Conservation (phyloP, 257 asterid species). For the Plectranthus barbatus region DNA sequence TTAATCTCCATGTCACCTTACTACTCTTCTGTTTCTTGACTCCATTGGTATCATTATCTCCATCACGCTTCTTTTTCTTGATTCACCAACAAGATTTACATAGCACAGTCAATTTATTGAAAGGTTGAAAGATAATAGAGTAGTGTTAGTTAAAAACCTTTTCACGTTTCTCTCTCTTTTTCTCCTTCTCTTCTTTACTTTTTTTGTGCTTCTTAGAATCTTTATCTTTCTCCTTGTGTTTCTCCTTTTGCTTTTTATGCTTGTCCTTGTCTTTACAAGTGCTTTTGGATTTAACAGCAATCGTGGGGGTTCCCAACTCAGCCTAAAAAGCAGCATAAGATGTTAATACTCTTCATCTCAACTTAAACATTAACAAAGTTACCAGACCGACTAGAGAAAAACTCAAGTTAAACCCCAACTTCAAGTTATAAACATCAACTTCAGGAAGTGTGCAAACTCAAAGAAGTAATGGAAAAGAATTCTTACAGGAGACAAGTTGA, state of each 20-base stretch:
- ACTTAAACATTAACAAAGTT: background rate
- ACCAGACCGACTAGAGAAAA: background rate
- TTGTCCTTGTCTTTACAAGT: conserved; percentile 22
- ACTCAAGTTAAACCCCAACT: background rate
- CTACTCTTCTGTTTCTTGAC: conserved; percentile 62
- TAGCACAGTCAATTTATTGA: background rate
- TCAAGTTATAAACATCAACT: background rate
- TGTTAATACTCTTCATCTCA: background rate
- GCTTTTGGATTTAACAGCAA: conserved; percentile 26
- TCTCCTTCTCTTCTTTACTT: conserved; percentile 39
- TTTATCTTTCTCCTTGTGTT: conserved; percentile 29
- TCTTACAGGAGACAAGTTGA: conserved; percentile 31
- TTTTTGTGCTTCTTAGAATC: conserved; percentile 34
- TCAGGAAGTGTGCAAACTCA: conserved; percentile 6
- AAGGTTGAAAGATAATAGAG: background rate
- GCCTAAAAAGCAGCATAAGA: conserved; percentile 21
- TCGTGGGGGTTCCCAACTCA: conserved; percentile 26
- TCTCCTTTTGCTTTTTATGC: conserved; percentile 32
- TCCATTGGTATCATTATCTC: conserved; percentile 45
- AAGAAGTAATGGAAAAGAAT: background rate
- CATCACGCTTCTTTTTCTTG: conserved; percentile 67
- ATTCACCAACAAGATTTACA: too few species aligned
- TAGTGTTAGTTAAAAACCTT: conserved; percentile 30
- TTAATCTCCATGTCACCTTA: conserved; percentile 38
- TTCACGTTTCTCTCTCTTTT: conserved; percentile 47